Conservation (phyloP, 257 asterid species). For the Primulina tabacum region DNA sequence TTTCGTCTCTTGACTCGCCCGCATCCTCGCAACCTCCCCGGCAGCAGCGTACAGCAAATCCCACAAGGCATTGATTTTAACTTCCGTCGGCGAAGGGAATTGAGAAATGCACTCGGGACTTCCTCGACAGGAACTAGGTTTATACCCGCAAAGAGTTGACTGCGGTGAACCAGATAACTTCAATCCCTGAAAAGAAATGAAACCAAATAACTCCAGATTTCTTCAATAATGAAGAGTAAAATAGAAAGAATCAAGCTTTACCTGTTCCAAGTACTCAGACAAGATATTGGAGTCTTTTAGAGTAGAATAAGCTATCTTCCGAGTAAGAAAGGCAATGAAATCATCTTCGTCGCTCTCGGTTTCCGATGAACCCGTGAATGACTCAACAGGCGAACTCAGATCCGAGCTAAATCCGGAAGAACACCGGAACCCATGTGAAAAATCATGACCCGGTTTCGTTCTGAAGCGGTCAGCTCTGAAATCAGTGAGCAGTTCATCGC, state of each 20-base stretch:
- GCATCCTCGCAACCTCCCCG: slow-evolving; percentile 54
- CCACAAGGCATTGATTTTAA: slow-evolving; percentile 19
- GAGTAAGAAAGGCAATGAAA: slow-evolving; percentile 43
- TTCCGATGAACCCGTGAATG: slow-evolving; percentile 48
- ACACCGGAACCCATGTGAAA: slow-evolving; percentile 23
- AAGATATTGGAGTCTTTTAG: slow-evolving; percentile 27
- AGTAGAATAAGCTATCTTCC: slow-evolving; percentile 37
- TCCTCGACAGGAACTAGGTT: slow-evolving; percentile 41
- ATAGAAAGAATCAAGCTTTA: slow-evolving; percentile 20
- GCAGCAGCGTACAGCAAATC: slow-evolving; percentile 58
- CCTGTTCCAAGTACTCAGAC: slow-evolving; percentile 19
- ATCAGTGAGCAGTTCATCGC: slow-evolving; percentile 43
- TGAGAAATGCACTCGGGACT: slow-evolving; percentile 39
- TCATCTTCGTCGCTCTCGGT: slow-evolving; percentile 81
- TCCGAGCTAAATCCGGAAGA: slow-evolving; percentile 39
- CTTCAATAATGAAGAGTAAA: neutral
- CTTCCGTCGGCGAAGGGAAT: neutral
- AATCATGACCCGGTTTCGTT: slow-evolving; percentile 14
- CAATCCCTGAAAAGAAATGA: slow-evolving; percentile 29
- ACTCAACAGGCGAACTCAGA: slow-evolving; percentile 71
- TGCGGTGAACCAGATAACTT: slow-evolving; percentile 67
- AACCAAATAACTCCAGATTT: neutral
- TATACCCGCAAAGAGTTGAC: slow-evolving; percentile 59
- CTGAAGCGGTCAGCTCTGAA: neutral
- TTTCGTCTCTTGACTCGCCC: slow-evolving; percentile 36